A percentile compares a stretch with the other conserved stretches of the same genome.
Conservation (phyloP, 768 basidiomycete genomes). For the Fomitopsis serialis region DNA sequence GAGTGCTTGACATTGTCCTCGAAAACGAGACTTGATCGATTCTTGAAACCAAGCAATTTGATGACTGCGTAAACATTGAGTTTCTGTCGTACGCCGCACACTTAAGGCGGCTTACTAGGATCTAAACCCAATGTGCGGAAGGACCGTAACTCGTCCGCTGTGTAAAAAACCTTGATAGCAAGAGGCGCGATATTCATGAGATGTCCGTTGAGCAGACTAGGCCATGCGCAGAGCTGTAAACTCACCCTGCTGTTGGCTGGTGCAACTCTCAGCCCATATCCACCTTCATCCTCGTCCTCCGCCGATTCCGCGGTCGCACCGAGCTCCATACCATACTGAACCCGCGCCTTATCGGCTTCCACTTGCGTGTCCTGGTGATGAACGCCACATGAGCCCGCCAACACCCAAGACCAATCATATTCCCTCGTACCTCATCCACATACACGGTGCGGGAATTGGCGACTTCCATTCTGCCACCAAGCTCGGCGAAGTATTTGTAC, state of each 20-base stretch:
- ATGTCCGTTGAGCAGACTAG: no score
- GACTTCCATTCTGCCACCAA: constrained; percentile 73
- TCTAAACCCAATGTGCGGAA: constrained; percentile 79
- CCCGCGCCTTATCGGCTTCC: constrained; percentile 29
- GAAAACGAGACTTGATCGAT: constrained; percentile 59
- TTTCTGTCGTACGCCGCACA: background rate
- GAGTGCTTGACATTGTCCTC: constrained; percentile 94
- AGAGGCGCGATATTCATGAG: background rate
- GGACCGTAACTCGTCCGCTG: constrained; percentile 72
- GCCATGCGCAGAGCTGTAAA: background rate
- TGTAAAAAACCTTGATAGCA: constrained; percentile 67
- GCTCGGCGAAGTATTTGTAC: constrained; percentile 80
- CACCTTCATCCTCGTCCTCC: constrained; percentile 30
- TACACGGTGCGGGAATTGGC: constrained; percentile 66
- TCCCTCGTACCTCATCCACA: constrained; percentile 58
- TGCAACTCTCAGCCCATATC: constrained; percentile 16
- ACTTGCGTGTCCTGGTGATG: constrained; percentile 26
- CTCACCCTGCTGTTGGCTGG: constrained; percentile 48
- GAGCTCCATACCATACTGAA: constrained; percentile 37
- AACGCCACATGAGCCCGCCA: background rate
- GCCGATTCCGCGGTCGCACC: constrained; percentile 29
- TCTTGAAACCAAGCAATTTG: constrained; percentile 91
- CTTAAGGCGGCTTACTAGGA: constrained; percentile 43
- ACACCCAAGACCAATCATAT: background rate
- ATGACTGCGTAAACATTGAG: constrained; percentile 45